These are phyloP conservation scores for Dioscorea cayenensis DNA, from an alignment of 116 monocot species.

Conservation along the genomic window DNA sequence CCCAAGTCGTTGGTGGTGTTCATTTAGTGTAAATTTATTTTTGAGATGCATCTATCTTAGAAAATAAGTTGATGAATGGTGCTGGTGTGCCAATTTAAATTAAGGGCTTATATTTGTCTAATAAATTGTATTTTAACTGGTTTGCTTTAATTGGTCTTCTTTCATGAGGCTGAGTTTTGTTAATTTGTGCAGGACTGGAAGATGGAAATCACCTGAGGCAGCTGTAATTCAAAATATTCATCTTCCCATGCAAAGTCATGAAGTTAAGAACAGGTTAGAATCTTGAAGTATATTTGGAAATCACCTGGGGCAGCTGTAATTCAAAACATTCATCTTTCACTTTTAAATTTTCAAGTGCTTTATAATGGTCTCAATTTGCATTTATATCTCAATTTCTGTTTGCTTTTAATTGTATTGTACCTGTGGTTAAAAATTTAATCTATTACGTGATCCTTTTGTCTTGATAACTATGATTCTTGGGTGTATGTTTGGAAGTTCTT, in stretches of 20 bases:
- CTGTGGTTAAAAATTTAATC: not conserved
- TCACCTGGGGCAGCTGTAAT: slow-evolving; percentile 35
- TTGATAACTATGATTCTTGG: no score
- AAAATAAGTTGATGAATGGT: no score
- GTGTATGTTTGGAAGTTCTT: no score
- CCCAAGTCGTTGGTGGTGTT: no score
- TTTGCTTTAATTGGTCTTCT: not conserved
- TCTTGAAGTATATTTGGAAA: slow-evolving; percentile 2
- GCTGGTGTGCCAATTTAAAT: not conserved
- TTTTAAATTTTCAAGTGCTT: not conserved
- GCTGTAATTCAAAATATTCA: slow-evolving; percentile 32
- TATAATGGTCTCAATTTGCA: not conserved
- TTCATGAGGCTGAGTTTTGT: not conserved
- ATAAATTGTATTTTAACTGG: not conserved
- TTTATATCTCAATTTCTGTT: not conserved
- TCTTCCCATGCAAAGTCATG: slow-evolving; percentile 68
- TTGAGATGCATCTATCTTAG: no score
- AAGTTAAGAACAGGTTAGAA: slow-evolving; percentile 72
- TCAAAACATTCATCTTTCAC: slow-evolving; percentile 4
- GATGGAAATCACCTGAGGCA: slow-evolving; percentile 40
- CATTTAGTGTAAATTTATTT: no score
- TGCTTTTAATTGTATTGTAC: not conserved
- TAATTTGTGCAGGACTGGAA: slow-evolving; percentile 23
- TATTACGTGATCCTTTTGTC: no score
- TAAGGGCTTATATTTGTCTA: not conserved